These are phyloP conservation scores for Hypoxylon sp. DNA, from an alignment of 2,329 filamentous ascomycete genomes.

Conservation along the genomic window DNA sequence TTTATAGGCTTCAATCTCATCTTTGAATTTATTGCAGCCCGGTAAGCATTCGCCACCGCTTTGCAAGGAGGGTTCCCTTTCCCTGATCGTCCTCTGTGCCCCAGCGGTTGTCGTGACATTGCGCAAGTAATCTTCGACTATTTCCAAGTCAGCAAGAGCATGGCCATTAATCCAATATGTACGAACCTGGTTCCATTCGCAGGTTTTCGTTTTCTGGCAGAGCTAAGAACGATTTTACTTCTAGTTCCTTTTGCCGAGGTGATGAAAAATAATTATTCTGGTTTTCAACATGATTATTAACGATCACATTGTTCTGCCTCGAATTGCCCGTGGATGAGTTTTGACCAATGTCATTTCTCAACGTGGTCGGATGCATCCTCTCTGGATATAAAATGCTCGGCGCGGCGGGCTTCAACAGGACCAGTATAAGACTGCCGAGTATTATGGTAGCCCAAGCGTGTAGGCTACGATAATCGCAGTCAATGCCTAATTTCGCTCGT, in stretches of 20 bases:
- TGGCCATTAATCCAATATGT: neutral
- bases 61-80: neutral
- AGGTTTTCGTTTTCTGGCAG: neutral
- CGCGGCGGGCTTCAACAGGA: neutral
- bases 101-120: neutral
- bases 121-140: neutral
- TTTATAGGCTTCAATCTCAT: neutral
- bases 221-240: neutral
- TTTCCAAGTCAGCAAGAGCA: neutral
- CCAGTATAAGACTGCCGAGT: slow-evolving; percentile 10
- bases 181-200: neutral
- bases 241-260: neutral
- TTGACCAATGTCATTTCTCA: neutral
- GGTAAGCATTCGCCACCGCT: neutral
- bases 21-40: neutral
- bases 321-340: neutral
- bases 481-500: neutral
- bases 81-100: neutral
- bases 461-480: neutral
- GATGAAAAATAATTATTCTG: neutral
- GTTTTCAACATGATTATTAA: neutral
- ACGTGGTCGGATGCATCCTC: slow-evolving; percentile 6
- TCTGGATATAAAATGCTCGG: neutral
- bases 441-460: neutral
- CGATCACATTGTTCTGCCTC: neutral